Conservation (phyloP, 768 basidiomycete genomes). For the Mycena filopes region DNA sequence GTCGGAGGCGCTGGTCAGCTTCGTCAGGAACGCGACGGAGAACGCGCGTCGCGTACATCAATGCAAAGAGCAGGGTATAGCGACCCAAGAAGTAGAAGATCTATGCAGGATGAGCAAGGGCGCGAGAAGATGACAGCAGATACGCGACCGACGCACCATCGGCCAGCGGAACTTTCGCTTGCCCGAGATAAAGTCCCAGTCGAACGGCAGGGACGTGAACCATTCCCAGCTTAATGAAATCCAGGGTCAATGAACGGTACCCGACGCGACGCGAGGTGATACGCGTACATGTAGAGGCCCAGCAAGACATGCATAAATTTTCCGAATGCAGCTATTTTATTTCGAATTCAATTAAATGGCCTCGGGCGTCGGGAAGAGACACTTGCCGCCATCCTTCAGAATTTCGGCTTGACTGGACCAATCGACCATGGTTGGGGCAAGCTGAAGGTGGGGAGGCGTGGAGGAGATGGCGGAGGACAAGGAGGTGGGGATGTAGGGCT, state of each 20-base stretch:
- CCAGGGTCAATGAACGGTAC: slow-evolving; percentile 22
- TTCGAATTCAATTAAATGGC: not conserved
- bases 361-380: slow-evolving; percentile 5
- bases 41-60: slow-evolving; percentile 51
- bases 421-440: slow-evolving; percentile 60
- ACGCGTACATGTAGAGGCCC: slow-evolving; percentile 67
- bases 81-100: slow-evolving; percentile 77
- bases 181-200: slow-evolving; percentile 69
- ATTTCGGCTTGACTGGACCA: slow-evolving; percentile 65
- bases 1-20: not conserved
- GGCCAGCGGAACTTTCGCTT: slow-evolving; percentile 74
- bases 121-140: not conserved
- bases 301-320: slow-evolving; percentile 70
- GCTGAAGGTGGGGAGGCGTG: not conserved
- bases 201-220: slow-evolving; percentile 69
- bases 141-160: slow-evolving; percentile 57
- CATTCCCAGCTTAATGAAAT: slow-evolving; percentile 68
- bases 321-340: slow-evolving; percentile 54
- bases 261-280: not conserved
- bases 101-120: slow-evolving; percentile 43
- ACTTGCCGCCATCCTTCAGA: slow-evolving; percentile 57
- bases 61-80: slow-evolving; percentile 70
- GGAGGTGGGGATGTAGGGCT: slow-evolving; percentile 13
- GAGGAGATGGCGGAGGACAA: slow-evolving; percentile 21
- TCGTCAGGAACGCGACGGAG: not conserved